Evolutionary conservation across 345 rosid species (phyloP).

Genomic region (Sonneratia caseolaris): DNA sequence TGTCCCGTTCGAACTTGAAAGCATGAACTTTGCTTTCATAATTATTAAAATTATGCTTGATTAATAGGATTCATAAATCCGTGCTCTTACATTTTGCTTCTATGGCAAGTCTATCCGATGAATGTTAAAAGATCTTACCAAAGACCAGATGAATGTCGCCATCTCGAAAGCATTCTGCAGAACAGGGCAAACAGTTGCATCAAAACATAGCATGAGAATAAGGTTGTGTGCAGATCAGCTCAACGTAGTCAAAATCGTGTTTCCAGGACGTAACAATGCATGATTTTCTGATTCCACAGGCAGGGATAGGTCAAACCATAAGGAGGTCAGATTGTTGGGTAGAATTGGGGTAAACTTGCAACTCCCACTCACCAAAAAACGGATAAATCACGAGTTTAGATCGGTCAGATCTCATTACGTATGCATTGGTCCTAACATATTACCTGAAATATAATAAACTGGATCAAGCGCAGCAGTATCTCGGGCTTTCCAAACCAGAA

Average conservation of each 20-base stretch:
- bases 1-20: background rate
- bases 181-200: constrained; percentile 1
- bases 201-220: background rate
- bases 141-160: constrained; percentile 94
- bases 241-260: too few relatives aligned
- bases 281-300: too few relatives aligned
- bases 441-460: constrained; percentile 87
- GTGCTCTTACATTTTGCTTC: background rate
- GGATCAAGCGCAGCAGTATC: constrained; percentile 57
- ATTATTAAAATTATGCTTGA: background rate
- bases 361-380: too few relatives aligned
- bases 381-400: too few relatives aligned
- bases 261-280: too few relatives aligned
- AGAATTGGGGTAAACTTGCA: too few relatives aligned
- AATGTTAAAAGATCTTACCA: constrained; percentile 35
- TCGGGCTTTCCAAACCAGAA: constrained; percentile 97
- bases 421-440: background rate
- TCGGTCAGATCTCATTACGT: background rate
- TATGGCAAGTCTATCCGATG: too few relatives aligned
- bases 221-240: too few relatives aligned
- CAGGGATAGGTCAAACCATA: too few relatives aligned
- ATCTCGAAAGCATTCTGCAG: constrained; percentile 96
- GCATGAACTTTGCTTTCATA: background rate
- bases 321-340: too few relatives aligned
- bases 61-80: background rate